phyloP scores from a whole-genome alignment of 768 basidiomycete genomes.

The Peribolospora kevripleyi region DNA sequence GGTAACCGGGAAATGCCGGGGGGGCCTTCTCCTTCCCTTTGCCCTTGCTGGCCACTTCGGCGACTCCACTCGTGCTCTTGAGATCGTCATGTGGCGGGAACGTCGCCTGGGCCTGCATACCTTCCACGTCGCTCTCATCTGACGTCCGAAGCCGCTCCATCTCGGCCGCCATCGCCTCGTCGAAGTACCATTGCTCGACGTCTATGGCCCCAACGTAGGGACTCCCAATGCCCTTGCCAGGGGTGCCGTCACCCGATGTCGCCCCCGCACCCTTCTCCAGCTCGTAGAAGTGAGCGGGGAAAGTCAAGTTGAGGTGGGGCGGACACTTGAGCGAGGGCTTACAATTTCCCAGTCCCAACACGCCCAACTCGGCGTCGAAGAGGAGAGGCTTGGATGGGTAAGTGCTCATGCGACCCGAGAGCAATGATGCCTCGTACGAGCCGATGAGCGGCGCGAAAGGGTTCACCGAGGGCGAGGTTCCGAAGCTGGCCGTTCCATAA shows the following conservation, averaged over 20 bases:
- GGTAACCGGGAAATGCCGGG: constrained; percentile 15
- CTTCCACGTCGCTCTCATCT: no score
- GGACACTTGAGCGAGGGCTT: constrained; percentile 7
- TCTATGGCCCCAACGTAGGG: constrained; percentile 19
- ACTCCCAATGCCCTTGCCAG: constrained; percentile 3
- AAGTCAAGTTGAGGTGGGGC: constrained; percentile 8
- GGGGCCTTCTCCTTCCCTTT: neutral
- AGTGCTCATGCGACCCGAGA: constrained; percentile 15
- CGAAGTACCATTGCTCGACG: constrained; percentile 13
- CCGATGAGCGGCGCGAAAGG: constrained; percentile 12
- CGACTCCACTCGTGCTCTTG: neutral
- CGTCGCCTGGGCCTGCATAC: neutral
- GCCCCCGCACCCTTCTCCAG: neutral
- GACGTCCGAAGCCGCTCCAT: no score
- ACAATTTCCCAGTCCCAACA: constrained; percentile 9
- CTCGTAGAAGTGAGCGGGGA: constrained; percentile 11
- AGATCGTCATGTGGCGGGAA: neutral
- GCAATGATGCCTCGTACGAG: constrained; percentile 16
- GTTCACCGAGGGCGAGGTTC: neutral
- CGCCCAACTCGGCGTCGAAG: constrained; percentile 14
- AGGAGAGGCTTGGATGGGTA: constrained; percentile 12
- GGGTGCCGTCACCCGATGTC: no score
- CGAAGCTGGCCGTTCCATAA: no score
- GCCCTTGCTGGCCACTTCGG: neutral
- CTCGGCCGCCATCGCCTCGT: neutral